Evolutionary conservation across 2,329 filamentous ascomycete genomes (phyloP), one percentile per base, ranked within the genome.

Genomic region (Alternaria gansuensis): DNA sequence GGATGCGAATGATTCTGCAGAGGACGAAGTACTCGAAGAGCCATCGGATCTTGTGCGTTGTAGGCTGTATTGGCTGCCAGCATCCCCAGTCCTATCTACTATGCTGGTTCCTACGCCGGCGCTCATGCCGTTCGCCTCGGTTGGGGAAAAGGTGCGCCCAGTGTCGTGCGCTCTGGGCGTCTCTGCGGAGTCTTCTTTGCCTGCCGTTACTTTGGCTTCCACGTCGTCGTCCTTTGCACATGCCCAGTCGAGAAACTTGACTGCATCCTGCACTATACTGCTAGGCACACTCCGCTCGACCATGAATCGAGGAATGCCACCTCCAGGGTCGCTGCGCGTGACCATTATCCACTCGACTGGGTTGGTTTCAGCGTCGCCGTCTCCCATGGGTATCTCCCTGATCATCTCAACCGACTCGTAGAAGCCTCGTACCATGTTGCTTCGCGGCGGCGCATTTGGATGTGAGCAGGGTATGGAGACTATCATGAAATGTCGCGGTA

Each of bases 391-490:
- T 13, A 97, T 85, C 77, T 98, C 93, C 49, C 93, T 84, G 57
- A 97, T 93, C 65, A 97, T 84, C 77, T 98, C 94, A 14, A 97
- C 90, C 1, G 91, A 96, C 80, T 97, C 93, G 72, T 97, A 98
- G 63, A 88, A 84, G 3, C 93, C 94, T 39, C 92, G 85, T 48
- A 97, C 91, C 74, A 89, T 94, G 14, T 91, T 91, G 58, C 85
- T 80, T 9, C 89, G 83, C 11, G 84, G 83, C 21, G 89, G 88
- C 33, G 90, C 89, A 58, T 92, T 87, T 0, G 89, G 87, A 74
- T 97, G 93, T 21, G 84, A 78, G 70, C 92, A 91, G 1, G 94
- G 94, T 75, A 90, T 93, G 2, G 93, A 97, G 3, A 97, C 86
- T 53, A 97, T 85, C 84, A 97, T 92, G 75, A 88, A 96, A 71